Evolutionary conservation across 1,284 basidiomycete species (phyloP).

Genomic region (Papiliotrema flavescens): DNA sequence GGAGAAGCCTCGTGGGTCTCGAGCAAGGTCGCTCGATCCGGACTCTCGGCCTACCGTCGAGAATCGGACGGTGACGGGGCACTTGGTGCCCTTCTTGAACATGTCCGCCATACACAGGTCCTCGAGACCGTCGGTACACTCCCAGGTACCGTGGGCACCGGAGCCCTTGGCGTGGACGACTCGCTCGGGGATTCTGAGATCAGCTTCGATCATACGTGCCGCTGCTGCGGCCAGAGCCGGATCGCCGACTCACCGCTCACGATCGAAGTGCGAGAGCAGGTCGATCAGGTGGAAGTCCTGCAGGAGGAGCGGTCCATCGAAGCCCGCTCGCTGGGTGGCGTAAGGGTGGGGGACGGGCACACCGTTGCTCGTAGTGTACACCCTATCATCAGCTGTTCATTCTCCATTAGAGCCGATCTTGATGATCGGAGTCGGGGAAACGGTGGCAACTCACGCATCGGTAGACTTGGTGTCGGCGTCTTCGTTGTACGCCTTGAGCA

Average conservation of each 20-base stretch:
- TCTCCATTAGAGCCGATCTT: background rate
- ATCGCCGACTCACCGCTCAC: slow-evolving; percentile 59
- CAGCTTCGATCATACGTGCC: background rate
- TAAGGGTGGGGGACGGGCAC: slow-evolving; percentile 61
- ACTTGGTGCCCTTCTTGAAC: slow-evolving; percentile 70
- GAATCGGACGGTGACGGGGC: slow-evolving; percentile 50
- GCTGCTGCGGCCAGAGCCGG: background rate
- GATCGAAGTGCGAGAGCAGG: slow-evolving; percentile 83
- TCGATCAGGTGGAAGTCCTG: slow-evolving; percentile 91
- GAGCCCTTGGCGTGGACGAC: slow-evolving; percentile 59
- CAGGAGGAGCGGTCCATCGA: slow-evolving; percentile 76
- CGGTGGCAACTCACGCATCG: slow-evolving; percentile 3
- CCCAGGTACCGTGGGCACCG: slow-evolving; percentile 86
- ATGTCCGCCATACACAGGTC: slow-evolving; percentile 73
- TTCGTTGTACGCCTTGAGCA: slow-evolving; percentile 3
- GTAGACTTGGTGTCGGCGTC: slow-evolving; percentile 1
- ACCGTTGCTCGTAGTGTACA: slow-evolving; percentile 82
- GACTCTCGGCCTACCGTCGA: slow-evolving; percentile 63
- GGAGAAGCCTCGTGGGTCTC: slow-evolving; percentile 85
- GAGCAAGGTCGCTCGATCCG: slow-evolving; percentile 83
- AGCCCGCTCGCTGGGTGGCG: slow-evolving; percentile 69
- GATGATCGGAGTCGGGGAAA: background rate
- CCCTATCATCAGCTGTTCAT: slow-evolving; percentile 9
- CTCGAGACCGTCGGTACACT: slow-evolving; percentile 74
- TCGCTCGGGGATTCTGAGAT: slow-evolving; percentile 73